A percentile compares a stretch with the other conserved stretches of the same genome.
Conservation (phyloP, 2,329 filamentous ascomycete species). For the Trichophyton rubrum region DNA sequence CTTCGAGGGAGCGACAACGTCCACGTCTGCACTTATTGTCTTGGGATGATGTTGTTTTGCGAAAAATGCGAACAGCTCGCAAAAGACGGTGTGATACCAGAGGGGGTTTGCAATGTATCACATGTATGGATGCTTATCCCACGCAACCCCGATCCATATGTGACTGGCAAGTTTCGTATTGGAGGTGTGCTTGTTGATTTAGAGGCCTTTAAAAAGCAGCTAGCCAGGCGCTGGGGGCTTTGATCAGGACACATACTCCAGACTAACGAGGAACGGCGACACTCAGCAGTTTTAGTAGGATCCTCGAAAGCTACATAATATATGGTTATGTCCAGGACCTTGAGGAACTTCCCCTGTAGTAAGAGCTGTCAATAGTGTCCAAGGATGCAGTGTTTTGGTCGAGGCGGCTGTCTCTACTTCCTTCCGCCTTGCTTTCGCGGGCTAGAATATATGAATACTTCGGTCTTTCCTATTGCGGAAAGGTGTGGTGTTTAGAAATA, state of each 20-base stretch:
- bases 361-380: too few species aligned
- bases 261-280: not conserved
- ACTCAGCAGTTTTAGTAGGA: not conserved
- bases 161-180: not conserved
- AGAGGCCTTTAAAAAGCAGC: not conserved
- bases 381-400: too few species aligned
- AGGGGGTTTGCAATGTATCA: constrained; percentile 8
- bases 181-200: not conserved
- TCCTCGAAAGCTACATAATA: not conserved
- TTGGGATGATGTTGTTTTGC: constrained; percentile 9
- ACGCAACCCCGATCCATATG: not conserved
- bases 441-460: not conserved
- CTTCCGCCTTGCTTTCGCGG: not conserved
- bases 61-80: constrained; percentile 8
- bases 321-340: too few species aligned
- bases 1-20: not conserved
- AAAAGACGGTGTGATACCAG: constrained; percentile 5
- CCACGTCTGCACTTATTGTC: constrained; percentile 9
- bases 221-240: not conserved
- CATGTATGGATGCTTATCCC: constrained; percentile 10
- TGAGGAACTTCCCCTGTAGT: too few species aligned
- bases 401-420: not conserved
- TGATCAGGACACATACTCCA: not conserved
- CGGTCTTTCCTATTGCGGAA: not conserved
- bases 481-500: not conserved